These are phyloP conservation scores for Crithidia mellificae DNA, from an alignment of 208 protist genomes.

Conservation along the genomic window DNA sequence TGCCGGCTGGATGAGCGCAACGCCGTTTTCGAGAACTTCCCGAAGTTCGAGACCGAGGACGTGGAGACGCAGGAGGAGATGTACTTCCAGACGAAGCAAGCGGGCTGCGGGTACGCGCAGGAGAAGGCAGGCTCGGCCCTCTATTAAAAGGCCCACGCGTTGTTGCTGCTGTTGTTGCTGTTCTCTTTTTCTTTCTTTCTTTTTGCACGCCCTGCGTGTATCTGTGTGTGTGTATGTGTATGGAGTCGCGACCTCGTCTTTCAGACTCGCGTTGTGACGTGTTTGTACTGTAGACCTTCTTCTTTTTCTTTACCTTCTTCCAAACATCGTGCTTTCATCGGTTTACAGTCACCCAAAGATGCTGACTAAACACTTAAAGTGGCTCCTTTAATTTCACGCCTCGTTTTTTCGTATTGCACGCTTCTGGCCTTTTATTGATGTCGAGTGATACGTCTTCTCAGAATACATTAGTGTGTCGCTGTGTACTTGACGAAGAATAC, in stretches of 20 bases:
- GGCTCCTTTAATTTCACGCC: neutral
- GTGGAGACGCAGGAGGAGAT: constrained; percentile 37
- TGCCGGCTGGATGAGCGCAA: constrained; percentile 44
- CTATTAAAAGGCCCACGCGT: constrained; percentile 12
- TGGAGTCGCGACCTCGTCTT: too few species aligned
- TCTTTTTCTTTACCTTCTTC: constrained; percentile 3
- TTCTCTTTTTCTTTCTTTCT: constrained; percentile 18
- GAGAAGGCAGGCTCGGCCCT: constrained; percentile 42
- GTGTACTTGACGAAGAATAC: too few species aligned
- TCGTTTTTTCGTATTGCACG: too few species aligned
- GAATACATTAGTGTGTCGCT: too few species aligned
- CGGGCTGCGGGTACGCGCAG: constrained; percentile 45
- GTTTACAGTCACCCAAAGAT: too few species aligned
- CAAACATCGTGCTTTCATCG: neutral
- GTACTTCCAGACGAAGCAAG: constrained; percentile 63
- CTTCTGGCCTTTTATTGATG: too few species aligned
- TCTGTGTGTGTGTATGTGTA: constrained; percentile 1
- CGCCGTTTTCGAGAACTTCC: constrained; percentile 86
- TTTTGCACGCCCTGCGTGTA: too few species aligned
- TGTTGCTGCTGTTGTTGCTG: neutral
- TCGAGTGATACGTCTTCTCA: too few species aligned
- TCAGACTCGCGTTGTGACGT: too few species aligned
- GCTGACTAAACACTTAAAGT: neutral
- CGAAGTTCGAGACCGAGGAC: constrained; percentile 73
- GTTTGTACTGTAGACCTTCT: neutral